Evolutionary conservation across 768 basidiomycete species (phyloP).

Genomic region (Podaxis sp.): DNA sequence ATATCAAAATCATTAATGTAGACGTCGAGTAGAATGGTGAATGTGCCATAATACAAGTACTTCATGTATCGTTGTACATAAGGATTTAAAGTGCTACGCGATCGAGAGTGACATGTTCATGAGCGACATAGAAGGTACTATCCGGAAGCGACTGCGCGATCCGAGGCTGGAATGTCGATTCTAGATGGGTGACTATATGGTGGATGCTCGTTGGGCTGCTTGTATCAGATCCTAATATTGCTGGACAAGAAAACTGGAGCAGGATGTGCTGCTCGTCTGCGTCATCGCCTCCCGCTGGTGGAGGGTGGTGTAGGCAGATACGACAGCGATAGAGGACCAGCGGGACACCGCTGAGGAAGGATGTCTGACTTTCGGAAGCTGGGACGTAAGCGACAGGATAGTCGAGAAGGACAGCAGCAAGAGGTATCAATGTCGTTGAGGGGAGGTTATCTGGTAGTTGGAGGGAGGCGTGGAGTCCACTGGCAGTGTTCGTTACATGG

Average conservation of each 20-base stretch:
- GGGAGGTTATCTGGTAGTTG: slow-evolving; percentile 29
- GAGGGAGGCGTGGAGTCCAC: slow-evolving; percentile 20
- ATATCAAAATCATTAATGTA: slow-evolving; percentile 87
- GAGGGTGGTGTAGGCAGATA: slow-evolving; percentile 46
- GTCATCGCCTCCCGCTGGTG: slow-evolving; percentile 21
- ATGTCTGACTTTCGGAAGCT: slow-evolving; percentile 22
- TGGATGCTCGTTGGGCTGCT: not conserved
- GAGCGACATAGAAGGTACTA: not conserved
- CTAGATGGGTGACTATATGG: not conserved
- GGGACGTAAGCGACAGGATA: slow-evolving; percentile 59
- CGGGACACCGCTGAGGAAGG: slow-evolving; percentile 44
- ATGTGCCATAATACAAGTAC: not conserved
- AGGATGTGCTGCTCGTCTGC: slow-evolving; percentile 13
- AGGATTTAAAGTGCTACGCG: slow-evolving; percentile 10
- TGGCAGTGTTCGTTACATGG: not conserved
- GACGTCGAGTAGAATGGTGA: slow-evolving; percentile 56
- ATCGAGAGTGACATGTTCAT: slow-evolving; percentile 5
- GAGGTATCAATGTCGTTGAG: slow-evolving; percentile 39
- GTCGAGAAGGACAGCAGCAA: slow-evolving; percentile 61
- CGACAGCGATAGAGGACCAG: slow-evolving; percentile 28
- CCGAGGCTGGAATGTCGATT: slow-evolving; percentile 3
- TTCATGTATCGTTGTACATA: not conserved
- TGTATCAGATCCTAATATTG: not conserved
- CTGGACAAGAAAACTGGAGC: slow-evolving; percentile 15
- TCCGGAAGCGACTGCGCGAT: not conserved